These are phyloP conservation scores for Penicillium sp. DNA, from an alignment of 2,329 filamentous ascomycete genomes.

Conservation along the genomic window DNA sequence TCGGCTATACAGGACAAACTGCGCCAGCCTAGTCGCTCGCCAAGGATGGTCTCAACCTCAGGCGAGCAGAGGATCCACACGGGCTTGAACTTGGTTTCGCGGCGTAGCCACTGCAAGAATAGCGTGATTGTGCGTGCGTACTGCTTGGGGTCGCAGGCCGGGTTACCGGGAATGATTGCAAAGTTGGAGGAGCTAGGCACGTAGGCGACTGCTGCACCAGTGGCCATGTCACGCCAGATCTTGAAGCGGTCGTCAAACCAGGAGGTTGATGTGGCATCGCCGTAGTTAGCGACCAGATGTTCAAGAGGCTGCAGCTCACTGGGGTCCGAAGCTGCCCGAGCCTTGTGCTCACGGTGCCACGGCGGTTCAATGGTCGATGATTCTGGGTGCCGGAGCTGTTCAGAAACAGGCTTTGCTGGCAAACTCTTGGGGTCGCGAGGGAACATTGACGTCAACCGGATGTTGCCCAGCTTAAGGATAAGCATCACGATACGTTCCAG, in stretches of 20 bases:
- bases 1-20: constrained; percentile 85
- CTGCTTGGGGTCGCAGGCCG: constrained; percentile 76
- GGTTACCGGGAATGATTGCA: constrained; percentile 82
- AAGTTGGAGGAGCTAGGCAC: constrained; percentile 69
- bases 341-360: constrained; percentile 49
- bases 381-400: constrained; percentile 76
- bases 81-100: constrained; percentile 69
- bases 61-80: constrained; percentile 85
- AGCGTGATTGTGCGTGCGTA: constrained; percentile 69
- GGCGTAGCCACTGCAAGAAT: constrained; percentile 72
- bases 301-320: constrained; percentile 69
- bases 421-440: constrained; percentile 85
- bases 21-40: constrained; percentile 77
- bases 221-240: constrained; percentile 76
- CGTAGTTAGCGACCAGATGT: constrained; percentile 91
- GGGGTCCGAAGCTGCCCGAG: constrained; percentile 42
- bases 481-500: constrained; percentile 86
- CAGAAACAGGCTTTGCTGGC: constrained; percentile 61
- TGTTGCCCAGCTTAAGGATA: constrained; percentile 81
- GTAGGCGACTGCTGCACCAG: constrained; percentile 81
- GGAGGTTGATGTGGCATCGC: constrained; percentile 88
- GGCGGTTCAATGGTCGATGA: constrained; percentile 74
- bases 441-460: constrained; percentile 83
- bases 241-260: constrained; percentile 88
- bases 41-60: constrained; percentile 76